phyloP scores from a whole-genome alignment of 768 basidiomycete species.

The Phylloporus scabripes region DNA sequence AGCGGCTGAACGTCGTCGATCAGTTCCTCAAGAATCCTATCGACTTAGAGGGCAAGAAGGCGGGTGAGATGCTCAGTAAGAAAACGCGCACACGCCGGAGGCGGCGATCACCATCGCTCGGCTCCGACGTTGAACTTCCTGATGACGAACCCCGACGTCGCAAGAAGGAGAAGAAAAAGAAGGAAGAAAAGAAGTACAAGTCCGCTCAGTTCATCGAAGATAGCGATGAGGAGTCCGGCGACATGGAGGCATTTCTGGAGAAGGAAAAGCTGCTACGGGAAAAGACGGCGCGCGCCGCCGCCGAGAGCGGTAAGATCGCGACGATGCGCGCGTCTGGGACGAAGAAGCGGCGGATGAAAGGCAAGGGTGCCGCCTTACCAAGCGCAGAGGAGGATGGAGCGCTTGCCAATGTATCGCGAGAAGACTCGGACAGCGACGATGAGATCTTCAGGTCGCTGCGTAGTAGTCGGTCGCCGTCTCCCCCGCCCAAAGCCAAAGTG shows the following conservation, averaged over 20 bases:
- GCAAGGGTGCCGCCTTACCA: slow-evolving; percentile 42
- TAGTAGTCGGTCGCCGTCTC: slow-evolving; percentile 23
- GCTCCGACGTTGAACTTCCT: slow-evolving; percentile 34
- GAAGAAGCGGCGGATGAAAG: slow-evolving; percentile 52
- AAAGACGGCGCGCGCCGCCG: slow-evolving; percentile 43
- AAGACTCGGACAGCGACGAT: slow-evolving; percentile 24
- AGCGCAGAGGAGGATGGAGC: slow-evolving; percentile 21
- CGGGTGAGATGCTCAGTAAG: slow-evolving; percentile 64
- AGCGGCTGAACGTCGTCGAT: slow-evolving; percentile 68
- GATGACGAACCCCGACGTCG: slow-evolving; percentile 33
- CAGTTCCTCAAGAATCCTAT: slow-evolving; percentile 81
- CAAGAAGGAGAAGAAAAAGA: slow-evolving; percentile 48
- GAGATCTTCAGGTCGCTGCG: slow-evolving; percentile 19
- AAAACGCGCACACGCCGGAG: slow-evolving; percentile 50
- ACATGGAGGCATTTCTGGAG: slow-evolving; percentile 78
- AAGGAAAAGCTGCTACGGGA: slow-evolving; percentile 61
- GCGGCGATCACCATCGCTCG: slow-evolving; percentile 45
- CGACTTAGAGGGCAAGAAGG: slow-evolving; percentile 73
- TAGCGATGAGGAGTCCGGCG: slow-evolving; percentile 78
- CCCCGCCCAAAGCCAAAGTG: slow-evolving; percentile 14
- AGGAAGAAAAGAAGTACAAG: slow-evolving; percentile 73
- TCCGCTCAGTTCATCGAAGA: slow-evolving; percentile 90
- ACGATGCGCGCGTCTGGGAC: slow-evolving; percentile 46
- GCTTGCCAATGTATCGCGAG: slow-evolving; percentile 14
- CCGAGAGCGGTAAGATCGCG: slow-evolving; percentile 35